Base-by-base conservation (phyloP, 106 monocot genomes). In the Dioscorea zingiberensis region DNA sequence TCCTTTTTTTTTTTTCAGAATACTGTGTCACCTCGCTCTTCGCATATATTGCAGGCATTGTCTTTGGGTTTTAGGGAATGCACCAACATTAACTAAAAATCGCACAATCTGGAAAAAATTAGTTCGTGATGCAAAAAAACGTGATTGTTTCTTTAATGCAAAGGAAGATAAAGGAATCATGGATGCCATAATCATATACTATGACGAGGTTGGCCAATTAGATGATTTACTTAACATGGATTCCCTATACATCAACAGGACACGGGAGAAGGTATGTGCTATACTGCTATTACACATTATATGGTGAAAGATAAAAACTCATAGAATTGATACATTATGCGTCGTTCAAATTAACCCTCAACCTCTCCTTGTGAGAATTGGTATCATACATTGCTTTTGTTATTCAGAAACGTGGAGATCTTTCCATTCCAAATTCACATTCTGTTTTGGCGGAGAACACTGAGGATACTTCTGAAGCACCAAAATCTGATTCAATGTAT, bases 21-120 rank as follows among this genome's bases (percentile, higher is more conserved):
- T 4, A 21, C 19, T 8, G 3, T 45, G 10, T 38, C 38, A 6
- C n/a, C 1, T 45, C n/a, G n/a, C n/a, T n/a, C 38, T 13, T 11
- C 27, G 13, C 25, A 30, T 30, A 21, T 54, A 10, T 48, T 73
- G 49, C 73, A 78, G 78, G 25, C 62, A 68, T 51, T 73, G 73
- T 51, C 29, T 78, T 44, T 78, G 78, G 78, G 49, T 78, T 47
- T 47, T 78, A 48, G 78, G 78, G 26, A 69, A 73, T 58, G 62
- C 45, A 13, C 13, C 29, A 27, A 78, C 78, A 4, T 62, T 78
- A 44, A 48, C 44, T 4, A 68, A 21, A 3, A 63, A 66, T 30
- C 28, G 47, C 1, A 56, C 25, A 6, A 67, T 78, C 4, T 78
- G 78, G 78, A 48, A 16, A 47, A 73, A 73, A 55, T 7, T 78